Percentiles rank a stretch among this genome's conserved stretches.
phyloP scores from a whole-genome alignment of 148 eudicot genomes.

The Dianthus caryophyllus region DNA sequence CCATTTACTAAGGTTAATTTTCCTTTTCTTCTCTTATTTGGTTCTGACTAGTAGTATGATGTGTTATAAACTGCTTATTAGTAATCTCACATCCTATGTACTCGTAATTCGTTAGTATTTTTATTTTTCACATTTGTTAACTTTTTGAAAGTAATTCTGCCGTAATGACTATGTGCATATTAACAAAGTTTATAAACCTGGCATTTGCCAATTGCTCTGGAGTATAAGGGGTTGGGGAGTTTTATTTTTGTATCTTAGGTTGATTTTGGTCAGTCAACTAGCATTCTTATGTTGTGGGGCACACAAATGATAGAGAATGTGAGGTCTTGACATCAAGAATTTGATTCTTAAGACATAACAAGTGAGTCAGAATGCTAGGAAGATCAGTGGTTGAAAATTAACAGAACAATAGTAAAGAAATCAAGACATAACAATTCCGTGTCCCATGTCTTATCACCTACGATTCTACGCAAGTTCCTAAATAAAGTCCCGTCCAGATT shows the following conservation, averaged over 20 bases:
- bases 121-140: neutral
- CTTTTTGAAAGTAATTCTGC: neutral
- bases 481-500: too few relatives aligned
- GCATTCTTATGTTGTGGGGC: neutral
- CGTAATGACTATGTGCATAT: neutral
- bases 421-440: too few relatives aligned
- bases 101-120: too few relatives aligned
- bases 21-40: constrained; percentile 6
- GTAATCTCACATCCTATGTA: neutral
- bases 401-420: too few relatives aligned
- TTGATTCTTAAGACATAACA: neutral
- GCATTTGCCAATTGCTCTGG: neutral
- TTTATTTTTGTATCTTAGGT: too few relatives aligned
- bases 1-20: constrained; percentile 55
- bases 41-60: neutral
- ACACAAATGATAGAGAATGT: neutral
- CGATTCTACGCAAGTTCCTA: too few relatives aligned
- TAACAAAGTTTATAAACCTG: neutral
- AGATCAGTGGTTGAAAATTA: too few relatives aligned
- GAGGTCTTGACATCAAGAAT: neutral
- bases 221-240: too few relatives aligned
- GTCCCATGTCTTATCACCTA: too few relatives aligned
- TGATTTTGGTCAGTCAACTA: too few relatives aligned
- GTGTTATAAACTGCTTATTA: neutral
- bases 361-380: too few relatives aligned